Conservation (phyloP, 345 rosid genomes). For the Lepidium sativum region DNA sequence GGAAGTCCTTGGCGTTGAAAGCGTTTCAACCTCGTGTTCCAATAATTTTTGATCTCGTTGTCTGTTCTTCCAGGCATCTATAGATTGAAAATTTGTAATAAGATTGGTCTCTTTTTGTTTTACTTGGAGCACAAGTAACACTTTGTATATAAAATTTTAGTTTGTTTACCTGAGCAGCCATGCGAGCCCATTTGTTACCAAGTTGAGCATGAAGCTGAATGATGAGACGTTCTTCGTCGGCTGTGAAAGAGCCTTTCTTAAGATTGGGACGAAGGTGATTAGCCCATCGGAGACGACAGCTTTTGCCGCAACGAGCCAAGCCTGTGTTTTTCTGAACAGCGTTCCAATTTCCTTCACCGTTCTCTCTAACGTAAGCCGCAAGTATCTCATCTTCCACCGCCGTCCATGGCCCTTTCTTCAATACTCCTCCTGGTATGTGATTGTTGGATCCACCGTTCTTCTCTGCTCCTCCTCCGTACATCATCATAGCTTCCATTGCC, state of each 20-base stretch:
- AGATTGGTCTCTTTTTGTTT: background rate
- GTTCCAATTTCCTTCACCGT: constrained; percentile 61
- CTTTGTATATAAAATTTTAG: background rate
- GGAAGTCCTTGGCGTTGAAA: constrained; percentile 58
- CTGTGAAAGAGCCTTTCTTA: constrained; percentile 43
- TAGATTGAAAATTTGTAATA: background rate
- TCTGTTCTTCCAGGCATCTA: constrained; percentile 70
- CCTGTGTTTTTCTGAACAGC: constrained; percentile 53
- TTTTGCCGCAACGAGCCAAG: constrained; percentile 51
- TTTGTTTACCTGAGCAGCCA: constrained; percentile 46
- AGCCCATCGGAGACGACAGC: constrained; percentile 57
- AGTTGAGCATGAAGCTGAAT: constrained; percentile 47
- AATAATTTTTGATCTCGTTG: constrained; percentile 67
- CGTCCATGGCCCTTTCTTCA: constrained; percentile 59
- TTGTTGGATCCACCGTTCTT: constrained; percentile 25
- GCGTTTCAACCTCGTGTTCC: constrained; percentile 69
- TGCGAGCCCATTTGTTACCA: constrained; percentile 62
- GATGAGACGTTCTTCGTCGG: constrained; percentile 45
- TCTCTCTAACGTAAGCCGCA: constrained; percentile 40
- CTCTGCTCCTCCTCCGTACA: constrained; percentile 22
- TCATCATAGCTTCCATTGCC: constrained; percentile 16
- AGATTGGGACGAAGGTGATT: constrained; percentile 49
- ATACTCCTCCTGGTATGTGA: constrained; percentile 3
- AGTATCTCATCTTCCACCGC: constrained; percentile 44
- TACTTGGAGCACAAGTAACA: background rate